These are phyloP conservation scores for Brettanomyces anomalus DNA, from an alignment of 805 yeast genomes.

Conservation along the genomic window DNA sequence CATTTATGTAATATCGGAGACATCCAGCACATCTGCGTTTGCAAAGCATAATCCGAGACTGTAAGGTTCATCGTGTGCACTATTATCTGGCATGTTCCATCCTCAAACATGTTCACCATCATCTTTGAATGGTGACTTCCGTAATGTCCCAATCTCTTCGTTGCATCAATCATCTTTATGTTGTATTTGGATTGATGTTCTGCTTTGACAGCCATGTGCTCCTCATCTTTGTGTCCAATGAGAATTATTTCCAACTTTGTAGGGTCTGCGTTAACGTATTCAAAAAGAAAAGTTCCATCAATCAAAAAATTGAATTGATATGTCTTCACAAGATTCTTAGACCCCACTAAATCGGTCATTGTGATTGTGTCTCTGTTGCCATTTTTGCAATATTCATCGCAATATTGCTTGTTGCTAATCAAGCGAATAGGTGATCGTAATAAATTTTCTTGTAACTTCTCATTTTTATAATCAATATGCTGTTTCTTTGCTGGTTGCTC, in stretches of 20 bases:
- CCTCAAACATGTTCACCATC: conserved; percentile 48
- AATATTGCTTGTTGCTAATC: conserved; percentile 16
- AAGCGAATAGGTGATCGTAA: conserved; percentile 19
- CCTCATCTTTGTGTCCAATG: conserved; percentile 25
- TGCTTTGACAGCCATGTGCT: conserved; percentile 28
- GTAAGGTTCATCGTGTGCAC: conserved; percentile 56
- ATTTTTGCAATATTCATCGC: conserved; percentile 10
- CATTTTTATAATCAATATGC: neutral
- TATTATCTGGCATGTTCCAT: conserved; percentile 39
- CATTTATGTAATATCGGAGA: conserved; percentile 33
- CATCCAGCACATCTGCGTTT: conserved; percentile 62
- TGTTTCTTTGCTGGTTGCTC: too few species aligned
- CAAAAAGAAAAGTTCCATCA: conserved; percentile 19
- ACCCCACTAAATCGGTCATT: conserved; percentile 19
- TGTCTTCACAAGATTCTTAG: conserved; percentile 14
- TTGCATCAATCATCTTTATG: conserved; percentile 22
- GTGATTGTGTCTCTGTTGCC: conserved; percentile 21
- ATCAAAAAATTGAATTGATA: conserved; percentile 27
- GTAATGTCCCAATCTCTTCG: conserved; percentile 21
- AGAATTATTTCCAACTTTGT: conserved; percentile 11
- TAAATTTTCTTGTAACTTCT: neutral
- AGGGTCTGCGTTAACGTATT: conserved; percentile 15
- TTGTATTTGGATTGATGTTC: conserved; percentile 11
- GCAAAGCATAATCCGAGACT: conserved; percentile 40
- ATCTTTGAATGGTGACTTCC: conserved; percentile 59